These are phyloP conservation scores for Balansia obtecta DNA, from an alignment of 2,329 filamentous ascomycete species.

Conservation along the genomic window DNA sequence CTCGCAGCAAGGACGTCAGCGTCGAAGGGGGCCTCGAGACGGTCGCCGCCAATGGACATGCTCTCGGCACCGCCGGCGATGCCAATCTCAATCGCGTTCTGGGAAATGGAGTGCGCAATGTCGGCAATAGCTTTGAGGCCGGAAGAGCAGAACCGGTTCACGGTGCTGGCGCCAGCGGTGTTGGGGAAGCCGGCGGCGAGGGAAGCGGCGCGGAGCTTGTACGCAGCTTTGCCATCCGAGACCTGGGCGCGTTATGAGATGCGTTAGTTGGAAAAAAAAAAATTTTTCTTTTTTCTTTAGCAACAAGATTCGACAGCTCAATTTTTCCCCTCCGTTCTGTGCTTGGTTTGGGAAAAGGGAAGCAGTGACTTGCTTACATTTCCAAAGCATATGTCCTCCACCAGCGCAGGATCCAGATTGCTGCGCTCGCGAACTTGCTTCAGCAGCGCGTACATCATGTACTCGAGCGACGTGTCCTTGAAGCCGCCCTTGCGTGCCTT, in stretches of 20 bases:
- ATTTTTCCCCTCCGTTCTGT: not conserved
- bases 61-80: constrained; percentile 79
- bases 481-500: constrained; percentile 88
- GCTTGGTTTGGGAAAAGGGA: not conserved
- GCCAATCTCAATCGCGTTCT: constrained; percentile 74
- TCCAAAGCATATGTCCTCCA: constrained; percentile 85
- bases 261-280: not conserved
- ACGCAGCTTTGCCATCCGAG: constrained; percentile 72
- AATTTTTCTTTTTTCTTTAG: too few species aligned
- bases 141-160: constrained; percentile 96
- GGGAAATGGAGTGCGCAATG: constrained; percentile 76
- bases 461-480: constrained; percentile 88
- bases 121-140: constrained; percentile 92
- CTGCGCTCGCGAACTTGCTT: constrained; percentile 62
- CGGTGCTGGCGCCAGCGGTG: constrained; percentile 65
- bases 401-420: constrained; percentile 64
- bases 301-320: too few species aligned
- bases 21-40: constrained; percentile 61
- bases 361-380: constrained; percentile 46
- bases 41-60: constrained; percentile 68
- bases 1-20: constrained; percentile 56
- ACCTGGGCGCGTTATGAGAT: constrained; percentile 37
- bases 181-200: constrained; percentile 91
- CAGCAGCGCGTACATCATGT: constrained; percentile 69
- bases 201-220: constrained; percentile 78